These are phyloP conservation scores for Phytopythium aichiense DNA, from an alignment of 352 stramenopile species.

Conservation along the genomic window DNA sequence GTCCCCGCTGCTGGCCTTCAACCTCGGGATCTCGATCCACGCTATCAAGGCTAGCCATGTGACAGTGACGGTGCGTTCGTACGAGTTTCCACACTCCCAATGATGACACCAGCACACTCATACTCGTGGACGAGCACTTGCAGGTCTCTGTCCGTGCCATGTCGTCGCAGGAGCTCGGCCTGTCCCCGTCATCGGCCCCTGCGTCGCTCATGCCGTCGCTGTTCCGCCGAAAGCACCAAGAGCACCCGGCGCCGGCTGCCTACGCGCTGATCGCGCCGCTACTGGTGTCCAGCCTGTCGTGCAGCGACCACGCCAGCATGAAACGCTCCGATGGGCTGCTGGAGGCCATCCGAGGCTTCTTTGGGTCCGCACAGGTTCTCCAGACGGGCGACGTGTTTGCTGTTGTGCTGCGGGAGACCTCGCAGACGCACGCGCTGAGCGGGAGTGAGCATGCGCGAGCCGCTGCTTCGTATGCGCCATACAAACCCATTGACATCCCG, in stretches of 20 bases:
- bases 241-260: conserved; percentile 40
- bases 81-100: background rate
- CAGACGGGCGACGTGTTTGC: conserved; percentile 70
- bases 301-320: conserved; percentile 47
- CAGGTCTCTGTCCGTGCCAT: conserved; percentile 38
- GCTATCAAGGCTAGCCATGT: conserved; percentile 20
- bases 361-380: conserved; percentile 51
- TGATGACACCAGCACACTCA: conserved; percentile 4
- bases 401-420: conserved; percentile 46
- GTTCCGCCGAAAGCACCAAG: conserved; percentile 48
- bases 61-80: conserved; percentile 21
- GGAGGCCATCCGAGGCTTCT: conserved; percentile 54
- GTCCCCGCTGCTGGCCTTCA: conserved; percentile 75
- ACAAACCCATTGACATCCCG: conserved; percentile 42
- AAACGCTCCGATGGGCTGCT: conserved; percentile 55
- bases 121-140: background rate
- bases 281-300: conserved; percentile 57
- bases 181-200: conserved; percentile 12
- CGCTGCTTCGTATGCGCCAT: conserved; percentile 24
- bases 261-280: conserved; percentile 67
- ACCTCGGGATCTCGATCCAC: conserved; percentile 54
- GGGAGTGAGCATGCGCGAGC: conserved; percentile 15
- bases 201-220: conserved; percentile 4
- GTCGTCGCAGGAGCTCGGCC: conserved; percentile 41
- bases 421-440: conserved; percentile 17